phyloP scores from a whole-genome alignment of 306 rosid species.

The Arachis hypogaea region DNA sequence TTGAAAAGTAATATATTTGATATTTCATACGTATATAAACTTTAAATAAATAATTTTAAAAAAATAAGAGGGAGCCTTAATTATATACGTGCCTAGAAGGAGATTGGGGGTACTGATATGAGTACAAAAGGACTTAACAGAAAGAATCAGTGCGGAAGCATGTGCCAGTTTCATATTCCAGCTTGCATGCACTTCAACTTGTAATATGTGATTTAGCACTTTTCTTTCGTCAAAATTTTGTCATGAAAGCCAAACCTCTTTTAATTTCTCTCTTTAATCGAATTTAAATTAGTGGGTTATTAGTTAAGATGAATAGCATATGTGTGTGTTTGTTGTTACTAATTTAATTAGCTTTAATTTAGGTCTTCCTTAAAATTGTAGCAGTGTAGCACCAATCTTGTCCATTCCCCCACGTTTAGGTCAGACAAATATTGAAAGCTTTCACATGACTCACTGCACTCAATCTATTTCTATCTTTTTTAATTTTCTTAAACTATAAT shows the following conservation, averaged over 20 bases:
- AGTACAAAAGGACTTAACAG: slow-evolving; percentile 1
- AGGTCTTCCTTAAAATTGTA: not conserved
- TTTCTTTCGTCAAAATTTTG: not conserved
- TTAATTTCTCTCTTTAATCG: not conserved
- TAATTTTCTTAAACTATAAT: not conserved
- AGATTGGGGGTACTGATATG: not conserved
- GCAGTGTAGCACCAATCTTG: not conserved
- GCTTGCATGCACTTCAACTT: slow-evolving; percentile 22
- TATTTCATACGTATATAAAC: too few relatives aligned
- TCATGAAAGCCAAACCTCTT: not conserved
- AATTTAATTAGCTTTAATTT: not conserved
- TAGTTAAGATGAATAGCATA: too few relatives aligned
- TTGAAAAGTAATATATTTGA: too few relatives aligned
- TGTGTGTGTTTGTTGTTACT: too few relatives aligned
- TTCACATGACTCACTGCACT: slow-evolving; percentile 19
- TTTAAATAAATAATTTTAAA: too few relatives aligned
- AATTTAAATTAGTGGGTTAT: not conserved
- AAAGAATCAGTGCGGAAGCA: slow-evolving; percentile 32
- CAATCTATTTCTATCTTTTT: not conserved
- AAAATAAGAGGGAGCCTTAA: too few relatives aligned
- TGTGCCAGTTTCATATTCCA: slow-evolving; percentile 24
- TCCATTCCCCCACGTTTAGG: not conserved
- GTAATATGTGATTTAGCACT: slow-evolving; percentile 11
- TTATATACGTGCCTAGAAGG: not conserved
- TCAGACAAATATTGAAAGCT: slow-evolving; percentile 18